A percentile compares a stretch with the other conserved stretches of the same genome.
phyloP scores from a whole-genome alignment of 2,329 filamentous ascomycete genomes.

The Claviceps arundinis region DNA sequence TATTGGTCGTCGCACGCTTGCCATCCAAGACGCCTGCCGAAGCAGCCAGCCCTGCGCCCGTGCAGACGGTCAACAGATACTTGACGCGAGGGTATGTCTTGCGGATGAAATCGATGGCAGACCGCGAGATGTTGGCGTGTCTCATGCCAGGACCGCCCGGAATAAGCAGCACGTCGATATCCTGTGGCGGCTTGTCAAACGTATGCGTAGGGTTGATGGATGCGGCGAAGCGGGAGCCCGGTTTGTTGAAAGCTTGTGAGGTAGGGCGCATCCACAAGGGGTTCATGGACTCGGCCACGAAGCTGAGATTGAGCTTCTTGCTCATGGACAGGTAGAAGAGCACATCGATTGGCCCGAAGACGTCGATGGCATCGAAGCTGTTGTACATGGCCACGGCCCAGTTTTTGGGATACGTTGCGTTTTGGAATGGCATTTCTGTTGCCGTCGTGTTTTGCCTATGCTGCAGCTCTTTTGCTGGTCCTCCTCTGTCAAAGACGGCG shows the following conservation, averaged over 20 bases:
- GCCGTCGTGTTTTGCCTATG: no score
- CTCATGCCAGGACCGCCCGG: conserved; percentile 45
- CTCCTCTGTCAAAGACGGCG: background rate
- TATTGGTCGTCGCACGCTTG: conserved; percentile 51
- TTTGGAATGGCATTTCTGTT: background rate
- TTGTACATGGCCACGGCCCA: conserved; percentile 4
- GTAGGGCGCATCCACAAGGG: conserved; percentile 24
- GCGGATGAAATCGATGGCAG: conserved; percentile 27
- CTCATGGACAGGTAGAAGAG: conserved; percentile 25
- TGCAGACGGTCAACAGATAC: conserved; percentile 53
- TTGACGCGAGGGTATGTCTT: conserved; percentile 31
- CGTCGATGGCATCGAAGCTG: conserved; percentile 14
- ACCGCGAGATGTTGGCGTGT: conserved; percentile 11
- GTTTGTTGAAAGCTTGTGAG: conserved; percentile 3
- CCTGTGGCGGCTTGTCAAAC: conserved; percentile 32
- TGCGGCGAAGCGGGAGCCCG: conserved; percentile 18
- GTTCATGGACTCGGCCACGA: conserved; percentile 25
- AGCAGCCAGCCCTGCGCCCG: conserved; percentile 44
- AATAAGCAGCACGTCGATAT: conserved; percentile 43
- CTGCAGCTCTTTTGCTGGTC: background rate
- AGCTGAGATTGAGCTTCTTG: conserved; percentile 21
- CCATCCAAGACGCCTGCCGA: conserved; percentile 46
- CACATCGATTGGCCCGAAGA: conserved; percentile 30
- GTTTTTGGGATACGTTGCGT: conserved; percentile 1
- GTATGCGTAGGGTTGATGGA: conserved; percentile 32